Base-by-base conservation (phyloP, 768 basidiomycete species). In the Lactifluus volemus region DNA sequence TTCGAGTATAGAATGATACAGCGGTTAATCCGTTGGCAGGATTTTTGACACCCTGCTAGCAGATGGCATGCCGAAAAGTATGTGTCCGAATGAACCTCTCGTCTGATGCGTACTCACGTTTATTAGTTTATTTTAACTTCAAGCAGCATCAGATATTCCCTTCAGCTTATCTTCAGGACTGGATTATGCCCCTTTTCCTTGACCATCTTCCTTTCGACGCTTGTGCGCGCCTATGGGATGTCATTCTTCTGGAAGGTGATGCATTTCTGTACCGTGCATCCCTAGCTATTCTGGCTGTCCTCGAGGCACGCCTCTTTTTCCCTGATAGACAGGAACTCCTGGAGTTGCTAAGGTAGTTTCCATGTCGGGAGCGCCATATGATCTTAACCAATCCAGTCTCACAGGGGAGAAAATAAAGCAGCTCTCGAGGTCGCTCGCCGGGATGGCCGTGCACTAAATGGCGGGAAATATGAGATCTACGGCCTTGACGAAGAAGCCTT, bases 51-150 rank as follows among this genome's bases (percentile, higher is more conserved):
- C 93, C 0, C 71, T 95, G 25, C 78, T 95, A 34, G 93, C 93
- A 17, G 93, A 96, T 71, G 84, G 86, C 32, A 93, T 96, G 92
- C 93, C 93, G 1, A 93, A 93, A 74, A 86, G 92, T 95, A 68
- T 69, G 83, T 65, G 38, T 29, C 25, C 15, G n/a, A 49, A 48
- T 55, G 38, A 38, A 36, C 25, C 25, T 14, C 44, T n/a, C 29
- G 29, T 25, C 49, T 29, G 21, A 56, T 50, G 54, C 19, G 53
- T 47, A 10, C 61, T 47, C 25, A 51, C 21, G 32, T 45, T 29
- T 36, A n/a, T 9, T 50, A 93, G 92, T 96, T 63, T 94, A 92
- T 71, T 90, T 92, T 75, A 94, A 94, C 74, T 94, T 95, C 74
- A 92, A 94, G 70, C 90, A 93, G 67, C 90, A 94, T 70, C 90